Percentiles rank a stretch among this genome's conserved stretches.
Conservation (phyloP, 805 yeast genomes). For the Candida rishiriensis region DNA sequence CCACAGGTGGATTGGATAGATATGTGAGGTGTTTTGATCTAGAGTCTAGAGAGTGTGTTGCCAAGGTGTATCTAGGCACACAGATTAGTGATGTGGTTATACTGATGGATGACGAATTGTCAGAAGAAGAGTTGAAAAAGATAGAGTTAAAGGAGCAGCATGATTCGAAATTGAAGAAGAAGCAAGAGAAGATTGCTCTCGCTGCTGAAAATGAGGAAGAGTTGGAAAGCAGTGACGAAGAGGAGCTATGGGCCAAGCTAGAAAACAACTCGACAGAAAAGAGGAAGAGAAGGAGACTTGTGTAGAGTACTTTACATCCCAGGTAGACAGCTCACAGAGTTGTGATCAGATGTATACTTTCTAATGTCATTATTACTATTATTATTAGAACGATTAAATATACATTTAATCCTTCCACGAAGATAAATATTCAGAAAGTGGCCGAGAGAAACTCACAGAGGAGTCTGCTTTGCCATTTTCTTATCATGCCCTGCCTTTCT, state of each 20-base stretch:
- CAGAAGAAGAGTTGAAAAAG: slow-evolving; percentile 15
- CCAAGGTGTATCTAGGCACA: slow-evolving; percentile 73
- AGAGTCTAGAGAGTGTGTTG: slow-evolving; percentile 51
- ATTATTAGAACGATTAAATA: no score
- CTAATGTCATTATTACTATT: background rate
- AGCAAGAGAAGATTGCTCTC: slow-evolving; percentile 32
- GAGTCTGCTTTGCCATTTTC: slow-evolving; percentile 35
- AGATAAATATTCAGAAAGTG: no score
- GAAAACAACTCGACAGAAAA: slow-evolving; percentile 20
- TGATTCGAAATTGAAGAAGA: slow-evolving; percentile 29
- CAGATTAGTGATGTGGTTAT: slow-evolving; percentile 54
- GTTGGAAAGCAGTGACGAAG: slow-evolving; percentile 29
- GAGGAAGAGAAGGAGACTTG: slow-evolving; percentile 27
- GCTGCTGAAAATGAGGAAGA: slow-evolving; percentile 36
- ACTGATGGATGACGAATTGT: slow-evolving; percentile 42
- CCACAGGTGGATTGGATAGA: slow-evolving; percentile 84
- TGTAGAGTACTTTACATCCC: background rate
- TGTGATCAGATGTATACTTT: background rate
- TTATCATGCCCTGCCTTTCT: slow-evolving; percentile 59
- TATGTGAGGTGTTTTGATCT: slow-evolving; percentile 75
- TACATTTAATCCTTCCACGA: background rate
- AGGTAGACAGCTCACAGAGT: background rate
- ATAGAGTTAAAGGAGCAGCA: slow-evolving; percentile 25
- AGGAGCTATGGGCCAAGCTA: slow-evolving; percentile 30
- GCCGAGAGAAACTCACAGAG: no score